These are phyloP conservation scores for Daldinia childiae DNA, from an alignment of 495 filamentous ascomycete genomes.

Conservation along the genomic window DNA sequence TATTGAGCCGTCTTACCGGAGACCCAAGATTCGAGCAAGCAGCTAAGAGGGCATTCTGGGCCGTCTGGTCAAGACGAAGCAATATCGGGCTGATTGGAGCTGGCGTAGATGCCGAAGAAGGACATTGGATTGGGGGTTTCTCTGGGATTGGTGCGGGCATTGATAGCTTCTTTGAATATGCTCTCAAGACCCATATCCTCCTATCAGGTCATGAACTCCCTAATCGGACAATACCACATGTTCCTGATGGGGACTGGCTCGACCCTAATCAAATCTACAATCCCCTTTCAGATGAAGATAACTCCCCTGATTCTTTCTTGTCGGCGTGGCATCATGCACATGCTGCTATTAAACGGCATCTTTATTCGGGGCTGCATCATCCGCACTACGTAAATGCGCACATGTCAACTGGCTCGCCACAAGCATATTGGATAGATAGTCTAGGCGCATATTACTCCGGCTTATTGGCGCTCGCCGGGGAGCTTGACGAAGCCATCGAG, in stretches of 20 bases:
- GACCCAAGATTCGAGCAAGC: constrained; percentile 86
- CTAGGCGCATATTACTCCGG: constrained; percentile 95
- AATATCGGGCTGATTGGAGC: constrained; percentile 87
- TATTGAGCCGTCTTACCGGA: constrained; percentile 86
- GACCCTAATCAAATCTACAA: constrained; percentile 65
- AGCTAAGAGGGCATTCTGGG: constrained; percentile 93
- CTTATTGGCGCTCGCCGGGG: constrained; percentile 83
- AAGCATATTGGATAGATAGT: constrained; percentile 94
- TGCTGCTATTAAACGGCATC: constrained; percentile 83
- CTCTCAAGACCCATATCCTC: constrained; percentile 89
- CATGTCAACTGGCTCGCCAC: constrained; percentile 77
- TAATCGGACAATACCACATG: constrained; percentile 54
- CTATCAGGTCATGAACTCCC: constrained; percentile 75
- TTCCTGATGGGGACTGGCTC: constrained; percentile 51
- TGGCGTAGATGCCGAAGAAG: constrained; percentile 90
- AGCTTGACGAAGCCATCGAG: constrained; percentile 88
- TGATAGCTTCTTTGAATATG: constrained; percentile 98
- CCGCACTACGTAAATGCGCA: constrained; percentile 94
- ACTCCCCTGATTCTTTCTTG: constrained; percentile 80
- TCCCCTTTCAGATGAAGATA: constrained; percentile 69
- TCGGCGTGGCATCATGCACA: constrained; percentile 88
- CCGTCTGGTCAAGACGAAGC: constrained; percentile 88
- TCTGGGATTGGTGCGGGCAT: constrained; percentile 94
- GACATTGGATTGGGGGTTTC: constrained; percentile 86
- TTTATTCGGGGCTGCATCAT: constrained; percentile 77